phyloP scores from a whole-genome alignment of 768 basidiomycete species.

The Chalciporus sphaerocephalus region DNA sequence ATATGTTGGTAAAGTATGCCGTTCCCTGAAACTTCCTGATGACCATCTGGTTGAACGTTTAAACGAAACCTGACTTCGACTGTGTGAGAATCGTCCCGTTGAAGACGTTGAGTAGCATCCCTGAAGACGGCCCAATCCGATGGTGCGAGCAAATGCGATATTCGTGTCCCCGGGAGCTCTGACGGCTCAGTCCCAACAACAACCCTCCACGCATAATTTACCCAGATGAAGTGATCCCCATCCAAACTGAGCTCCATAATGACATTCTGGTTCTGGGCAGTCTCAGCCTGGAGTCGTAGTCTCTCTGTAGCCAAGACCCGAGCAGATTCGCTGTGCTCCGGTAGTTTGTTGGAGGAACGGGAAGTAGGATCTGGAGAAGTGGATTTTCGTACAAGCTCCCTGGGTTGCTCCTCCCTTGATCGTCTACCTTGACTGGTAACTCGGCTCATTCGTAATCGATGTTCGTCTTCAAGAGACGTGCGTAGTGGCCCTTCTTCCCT shows the following conservation, averaged over 20 bases:
- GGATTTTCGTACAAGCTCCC: constrained; percentile 40
- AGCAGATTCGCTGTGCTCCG: constrained; percentile 66
- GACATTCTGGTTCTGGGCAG: constrained; percentile 92
- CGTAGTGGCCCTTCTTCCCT: constrained; percentile 37
- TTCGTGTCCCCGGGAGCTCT: constrained; percentile 69
- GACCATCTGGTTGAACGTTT: constrained; percentile 59
- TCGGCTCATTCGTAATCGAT: constrained; percentile 44
- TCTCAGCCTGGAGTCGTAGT: constrained; percentile 85
- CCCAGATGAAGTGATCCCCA: constrained; percentile 92
- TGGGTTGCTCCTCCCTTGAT: constrained; percentile 55
- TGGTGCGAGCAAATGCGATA: constrained; percentile 76
- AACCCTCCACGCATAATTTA: constrained; percentile 92
- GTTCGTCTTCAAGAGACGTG: constrained; percentile 31
- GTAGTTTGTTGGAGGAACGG: constrained; percentile 42
- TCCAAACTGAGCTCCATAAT: constrained; percentile 93
- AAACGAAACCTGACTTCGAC: constrained; percentile 90
- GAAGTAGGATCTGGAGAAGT: constrained; percentile 35
- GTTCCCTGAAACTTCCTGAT: constrained; percentile 51
- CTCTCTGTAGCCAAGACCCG: constrained; percentile 86
- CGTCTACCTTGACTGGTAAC: constrained; percentile 50
- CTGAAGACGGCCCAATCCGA: constrained; percentile 79
- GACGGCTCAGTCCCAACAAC: constrained; percentile 90
- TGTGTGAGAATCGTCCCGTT: constrained; percentile 90
- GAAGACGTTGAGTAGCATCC: constrained; percentile 79
- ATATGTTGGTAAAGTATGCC: constrained; percentile 70